Conservation (phyloP, 805 yeast species). For the Groenewaldozyma salmanticensis region DNA sequence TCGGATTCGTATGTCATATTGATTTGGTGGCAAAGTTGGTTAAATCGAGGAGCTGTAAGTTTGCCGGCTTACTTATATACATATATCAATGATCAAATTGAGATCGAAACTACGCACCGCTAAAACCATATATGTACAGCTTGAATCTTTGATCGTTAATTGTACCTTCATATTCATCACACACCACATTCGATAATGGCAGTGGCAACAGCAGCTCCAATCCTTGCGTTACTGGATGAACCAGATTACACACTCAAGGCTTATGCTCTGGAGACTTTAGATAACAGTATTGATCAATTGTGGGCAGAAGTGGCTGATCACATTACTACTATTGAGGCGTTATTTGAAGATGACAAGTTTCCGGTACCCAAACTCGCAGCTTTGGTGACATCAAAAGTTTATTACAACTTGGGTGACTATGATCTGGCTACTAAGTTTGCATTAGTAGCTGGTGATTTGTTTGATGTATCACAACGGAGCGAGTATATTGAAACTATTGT, state of each 20-base stretch:
- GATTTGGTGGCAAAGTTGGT: background rate
- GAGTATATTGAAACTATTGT: conserved; percentile 91
- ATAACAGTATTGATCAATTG: conserved; percentile 73
- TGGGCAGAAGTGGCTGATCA: conserved; percentile 98
- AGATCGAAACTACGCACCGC: too few species aligned
- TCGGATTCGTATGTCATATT: background rate
- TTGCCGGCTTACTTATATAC: too few species aligned
- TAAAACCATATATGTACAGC: too few species aligned
- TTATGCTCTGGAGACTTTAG: conserved; percentile 76
- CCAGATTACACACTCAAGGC: conserved; percentile 65
- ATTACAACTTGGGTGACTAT: conserved; percentile 88
- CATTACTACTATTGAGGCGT: conserved; percentile 60
- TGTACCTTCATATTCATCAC: too few species aligned
- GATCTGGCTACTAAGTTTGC: conserved; percentile 86
- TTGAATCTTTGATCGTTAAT: too few species aligned
- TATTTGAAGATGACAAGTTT: conserved; percentile 77
- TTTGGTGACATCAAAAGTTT: conserved; percentile 78
- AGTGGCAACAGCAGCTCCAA: conserved; percentile 80
- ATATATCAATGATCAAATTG: too few species aligned
- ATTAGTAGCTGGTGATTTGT: conserved; percentile 70
- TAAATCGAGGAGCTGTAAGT: too few species aligned
- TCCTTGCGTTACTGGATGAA: conserved; percentile 81
- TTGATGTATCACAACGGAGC: conserved; percentile 63
- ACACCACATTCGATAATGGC: conserved; percentile 33
- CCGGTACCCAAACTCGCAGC: conserved; percentile 80